Evolutionary conservation across 1,284 basidiomycete species (phyloP), one percentile per base, ranked within the genome.

Genomic region (Peniophora sp.): DNA sequence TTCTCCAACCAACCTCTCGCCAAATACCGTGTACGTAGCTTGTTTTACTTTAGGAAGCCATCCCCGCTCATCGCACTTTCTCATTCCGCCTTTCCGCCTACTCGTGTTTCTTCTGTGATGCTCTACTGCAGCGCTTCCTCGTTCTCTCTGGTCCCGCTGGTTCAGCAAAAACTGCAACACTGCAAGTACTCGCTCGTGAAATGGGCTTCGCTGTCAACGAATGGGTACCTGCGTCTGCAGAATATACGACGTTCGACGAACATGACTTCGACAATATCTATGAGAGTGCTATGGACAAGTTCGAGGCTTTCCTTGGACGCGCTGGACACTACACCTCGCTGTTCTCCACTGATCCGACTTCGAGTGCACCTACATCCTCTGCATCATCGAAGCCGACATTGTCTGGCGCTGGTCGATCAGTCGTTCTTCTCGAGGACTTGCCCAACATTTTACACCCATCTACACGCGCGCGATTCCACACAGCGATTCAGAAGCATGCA

Each of bases 391-490:
- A 52, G 27, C 32, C 47, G n/a, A n/a, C 8, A 8, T 2, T 32
- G 41, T 16, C 34, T 39, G 6, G 17, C 35, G 16, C 49, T 44
- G 20, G 70, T 71, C 8, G 78, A 5, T n/a, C 79, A 46, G 61
- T 96, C 3, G 79, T 99, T 48, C 79, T 99, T 6, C 73, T 99
- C 8, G 94, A 97, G 64, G 92, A 97, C 54, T 75, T 98, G 2
- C 96, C 96, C 0, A 97, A 98, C 62, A 77, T 98, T 41, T 70
- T 90, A 3, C 89, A 95, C 61, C 66, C 75, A 1, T 69, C 76
- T 2, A 95, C 90, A 0, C 85, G 86, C 55, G 67, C 74, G 2
- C 77, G 81, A 1, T 95, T 98, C 61, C 92, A 97, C 57, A 70
- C 77, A 0, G 75, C 85, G 0, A 66, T 99, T 0, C 68, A 79